These are phyloP conservation scores for Onygenales sp. DNA, from an alignment of 2,329 filamentous ascomycete genomes.

Conservation along the genomic window DNA sequence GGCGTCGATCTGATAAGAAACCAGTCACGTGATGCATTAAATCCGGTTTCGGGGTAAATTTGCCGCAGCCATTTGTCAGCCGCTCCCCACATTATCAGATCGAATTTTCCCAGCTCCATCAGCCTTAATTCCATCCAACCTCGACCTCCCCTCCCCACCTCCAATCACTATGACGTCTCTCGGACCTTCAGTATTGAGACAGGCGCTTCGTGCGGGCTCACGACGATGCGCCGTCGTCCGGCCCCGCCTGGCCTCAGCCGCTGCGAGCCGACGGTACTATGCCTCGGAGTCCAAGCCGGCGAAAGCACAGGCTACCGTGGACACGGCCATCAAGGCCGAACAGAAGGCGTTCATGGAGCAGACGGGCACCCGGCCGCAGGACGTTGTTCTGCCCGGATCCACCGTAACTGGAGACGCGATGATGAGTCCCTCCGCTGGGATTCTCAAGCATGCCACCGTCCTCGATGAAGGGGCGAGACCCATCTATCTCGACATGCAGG, in stretches of 20 bases:
- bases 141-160: not conserved
- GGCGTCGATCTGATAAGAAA: not conserved
- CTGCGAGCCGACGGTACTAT: constrained; percentile 52
- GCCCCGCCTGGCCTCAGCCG: constrained; percentile 24
- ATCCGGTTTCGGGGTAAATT: not conserved
- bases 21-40: not conserved
- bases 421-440: constrained; percentile 71
- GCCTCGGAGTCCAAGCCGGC: constrained; percentile 69
- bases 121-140: not conserved
- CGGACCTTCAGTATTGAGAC: constrained; percentile 62
- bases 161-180: constrained; percentile 49
- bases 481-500: constrained; percentile 98
- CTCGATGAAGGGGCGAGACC: constrained; percentile 89
- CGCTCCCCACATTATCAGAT: constrained; percentile 4
- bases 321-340: constrained; percentile 76
- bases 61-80: constrained; percentile 5
- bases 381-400: constrained; percentile 53
- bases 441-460: constrained; percentile 82
- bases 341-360: constrained; percentile 65
- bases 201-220: constrained; percentile 55
- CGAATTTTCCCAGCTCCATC: not conserved
- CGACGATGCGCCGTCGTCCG: constrained; percentile 38
- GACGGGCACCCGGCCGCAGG: constrained; percentile 44
- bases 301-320: constrained; percentile 64
- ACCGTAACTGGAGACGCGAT: constrained; percentile 54